Base-by-base conservation (phyloP, 768 basidiomycete species). In the Leucosporidium yakuticum region DNA sequence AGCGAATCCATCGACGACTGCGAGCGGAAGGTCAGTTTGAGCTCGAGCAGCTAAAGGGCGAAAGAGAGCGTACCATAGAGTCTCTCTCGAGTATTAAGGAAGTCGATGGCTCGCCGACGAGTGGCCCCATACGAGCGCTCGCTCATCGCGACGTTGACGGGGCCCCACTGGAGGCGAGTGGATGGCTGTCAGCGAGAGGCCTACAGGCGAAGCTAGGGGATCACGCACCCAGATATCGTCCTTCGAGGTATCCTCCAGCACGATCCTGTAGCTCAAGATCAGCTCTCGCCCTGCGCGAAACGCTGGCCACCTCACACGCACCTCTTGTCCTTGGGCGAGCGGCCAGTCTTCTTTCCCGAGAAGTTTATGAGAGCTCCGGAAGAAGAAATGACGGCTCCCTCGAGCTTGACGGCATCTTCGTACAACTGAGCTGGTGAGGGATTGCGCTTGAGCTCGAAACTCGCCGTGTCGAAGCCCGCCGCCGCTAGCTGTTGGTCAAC, bases 351-450 rank as follows among this genome's bases (percentile, higher is more conserved):
- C 84, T 97, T 98, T 31, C 96, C 96, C 14, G 93, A 96, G 77
- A 98, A 99, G 85, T 99, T 99, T 86, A 99, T 99, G 76, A 99
- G 83, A 25, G 96, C 93, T 61, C 96, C 96, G 7, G 87, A 90
- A 34, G 90, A 87, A 63, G 95, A 94, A 81, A 99, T 89, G 82
- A 99, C 90, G 75, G 96, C 96, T 66, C 95, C 95, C 78, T 99
- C 96, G 80, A 97, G 95, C 74, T 91, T 88, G 82, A 98, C 88
- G 75, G 96, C 96, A 76, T 99, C 96, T 78, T 99, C 96, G 81
- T 74, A 77, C 2, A 75, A 72, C 69, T 77, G 75, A 1, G 74
- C 74, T 51, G 88, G 86, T 25, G 91, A 84, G 2, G 91, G 91
- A 73, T 95, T 95, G 80, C 91, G 90, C 81, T 78, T 94, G 80